These are phyloP conservation scores for Trichosanthes cucumerina DNA, from an alignment of 306 rosid genomes.

Conservation along the genomic window DNA sequence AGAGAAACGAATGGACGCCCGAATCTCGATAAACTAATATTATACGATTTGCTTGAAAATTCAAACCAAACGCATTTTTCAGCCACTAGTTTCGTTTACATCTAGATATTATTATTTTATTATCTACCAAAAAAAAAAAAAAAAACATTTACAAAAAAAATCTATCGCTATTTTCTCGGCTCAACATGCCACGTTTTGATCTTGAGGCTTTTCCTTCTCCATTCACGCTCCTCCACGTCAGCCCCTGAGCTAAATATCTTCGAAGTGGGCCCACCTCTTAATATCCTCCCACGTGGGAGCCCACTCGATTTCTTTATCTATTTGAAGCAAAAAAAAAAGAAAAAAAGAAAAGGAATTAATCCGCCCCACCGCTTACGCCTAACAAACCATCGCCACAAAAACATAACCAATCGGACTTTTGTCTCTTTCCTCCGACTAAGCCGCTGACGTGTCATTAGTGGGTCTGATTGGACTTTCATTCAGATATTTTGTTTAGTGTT, in stretches of 20 bases:
- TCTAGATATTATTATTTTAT: neutral
- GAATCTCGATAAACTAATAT: neutral
- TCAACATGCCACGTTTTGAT: neutral
- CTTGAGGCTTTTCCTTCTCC: neutral
- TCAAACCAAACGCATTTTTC: neutral
- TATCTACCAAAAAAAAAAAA: too few species aligned
- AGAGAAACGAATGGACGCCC: neutral
- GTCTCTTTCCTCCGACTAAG: neutral
- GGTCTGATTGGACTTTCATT: neutral
- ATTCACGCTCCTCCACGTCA: neutral
- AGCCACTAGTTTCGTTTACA: neutral
- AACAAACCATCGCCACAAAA: constrained; percentile 2
- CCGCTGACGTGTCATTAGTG: neutral
- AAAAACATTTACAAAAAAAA: neutral
- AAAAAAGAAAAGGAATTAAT: neutral
- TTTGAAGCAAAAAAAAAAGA: neutral
- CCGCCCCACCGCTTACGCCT: neutral
- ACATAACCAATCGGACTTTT: neutral
- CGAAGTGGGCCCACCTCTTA: neutral
- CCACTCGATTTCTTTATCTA: neutral
- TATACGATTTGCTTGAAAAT: neutral
- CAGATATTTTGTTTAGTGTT: neutral
- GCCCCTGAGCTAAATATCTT: neutral
- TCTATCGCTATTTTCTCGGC: neutral
- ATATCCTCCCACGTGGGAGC: neutral